Conservation (phyloP, 805 yeast species). For the Schizosaccharomyces octosporus region DNA sequence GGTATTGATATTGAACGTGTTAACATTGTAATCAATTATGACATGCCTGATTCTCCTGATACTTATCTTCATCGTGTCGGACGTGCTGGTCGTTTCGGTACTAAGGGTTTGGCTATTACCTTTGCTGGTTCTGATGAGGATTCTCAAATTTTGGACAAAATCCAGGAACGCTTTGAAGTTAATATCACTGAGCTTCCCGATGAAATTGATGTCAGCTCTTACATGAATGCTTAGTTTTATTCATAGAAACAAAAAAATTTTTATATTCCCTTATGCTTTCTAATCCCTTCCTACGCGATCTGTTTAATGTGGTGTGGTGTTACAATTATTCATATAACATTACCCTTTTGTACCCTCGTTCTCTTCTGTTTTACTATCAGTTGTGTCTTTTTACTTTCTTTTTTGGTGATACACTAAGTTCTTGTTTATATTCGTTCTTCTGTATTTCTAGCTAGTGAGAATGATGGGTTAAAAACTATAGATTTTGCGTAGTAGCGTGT, state of each 20-base stretch:
- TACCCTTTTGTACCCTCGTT: too few species aligned
- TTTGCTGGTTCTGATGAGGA: conserved; percentile 71
- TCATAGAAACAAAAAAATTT: not conserved
- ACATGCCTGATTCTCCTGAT: conserved; percentile 67
- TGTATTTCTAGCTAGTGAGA: too few species aligned
- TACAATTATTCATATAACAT: too few species aligned
- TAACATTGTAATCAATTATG: conserved; percentile 92
- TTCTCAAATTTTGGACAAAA: conserved; percentile 68
- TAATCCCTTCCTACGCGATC: not conserved
- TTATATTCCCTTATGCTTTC: not conserved
- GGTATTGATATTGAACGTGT: conserved; percentile 98
- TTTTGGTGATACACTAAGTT: too few species aligned
- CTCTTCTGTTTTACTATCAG: too few species aligned
- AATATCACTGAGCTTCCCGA: conserved; percentile 87
- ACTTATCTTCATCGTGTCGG: conserved; percentile 98
- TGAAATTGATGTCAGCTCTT: conserved; percentile 88
- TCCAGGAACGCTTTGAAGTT: conserved; percentile 93
- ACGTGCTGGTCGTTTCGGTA: conserved; percentile 99
- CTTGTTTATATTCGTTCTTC: too few species aligned
- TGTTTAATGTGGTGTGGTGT: too few species aligned
- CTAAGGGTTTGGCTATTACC: conserved; percentile 90
- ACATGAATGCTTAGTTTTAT: conserved; percentile 59
- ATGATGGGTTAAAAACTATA: too few species aligned
- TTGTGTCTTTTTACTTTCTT: too few species aligned
- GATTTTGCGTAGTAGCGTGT: too few species aligned